phyloP scores from a whole-genome alignment of 164 flowering plant genomes.

The Magnolia sinica region DNA sequence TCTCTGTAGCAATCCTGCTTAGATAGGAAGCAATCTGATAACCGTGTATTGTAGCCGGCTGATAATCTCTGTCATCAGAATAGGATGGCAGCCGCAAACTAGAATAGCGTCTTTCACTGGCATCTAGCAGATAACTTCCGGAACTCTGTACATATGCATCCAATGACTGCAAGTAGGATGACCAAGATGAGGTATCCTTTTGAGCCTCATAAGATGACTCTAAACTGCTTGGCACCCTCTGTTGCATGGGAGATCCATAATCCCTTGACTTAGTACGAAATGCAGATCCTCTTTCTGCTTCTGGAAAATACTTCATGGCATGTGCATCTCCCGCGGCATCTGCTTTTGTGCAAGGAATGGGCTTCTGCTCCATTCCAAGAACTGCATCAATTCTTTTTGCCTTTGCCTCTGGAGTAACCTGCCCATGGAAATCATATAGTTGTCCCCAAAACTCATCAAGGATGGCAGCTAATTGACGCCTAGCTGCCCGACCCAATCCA shows the following conservation, averaged over 20 bases:
- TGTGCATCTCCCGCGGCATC: conserved; percentile 36
- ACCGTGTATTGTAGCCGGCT: conserved; percentile 90
- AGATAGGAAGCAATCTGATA: conserved; percentile 69
- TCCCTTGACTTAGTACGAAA: conserved; percentile 28
- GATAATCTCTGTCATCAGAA: conserved; percentile 59
- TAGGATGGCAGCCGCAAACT: conserved; percentile 72
- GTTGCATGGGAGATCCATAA: conserved; percentile 51
- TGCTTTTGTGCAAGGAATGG: conserved; percentile 33
- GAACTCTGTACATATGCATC: conserved; percentile 57
- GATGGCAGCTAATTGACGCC: conserved; percentile 71
- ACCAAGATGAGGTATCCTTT: conserved; percentile 47
- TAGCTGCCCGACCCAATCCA: conserved; percentile 92
- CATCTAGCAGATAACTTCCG: conserved; percentile 30
- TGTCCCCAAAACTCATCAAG: conserved; percentile 98
- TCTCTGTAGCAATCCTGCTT: conserved; percentile 44
- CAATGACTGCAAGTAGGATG: conserved; percentile 38
- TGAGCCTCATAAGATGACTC: conserved; percentile 56
- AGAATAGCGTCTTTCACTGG: conserved; percentile 68
- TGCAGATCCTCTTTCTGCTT: conserved; percentile 44
- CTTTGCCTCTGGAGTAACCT: conserved; percentile 65
- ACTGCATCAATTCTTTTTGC: conserved; percentile 52
- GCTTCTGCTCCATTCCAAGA: conserved; percentile 47
- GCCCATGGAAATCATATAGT: conserved; percentile 86
- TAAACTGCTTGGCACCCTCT: conserved; percentile 30
- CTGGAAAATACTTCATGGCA: conserved; percentile 38